Evolutionary conservation across 2,329 filamentous ascomycete genomes (phyloP), one percentile per base, ranked within the genome.

Genomic region (Verticillium longisporum): DNA sequence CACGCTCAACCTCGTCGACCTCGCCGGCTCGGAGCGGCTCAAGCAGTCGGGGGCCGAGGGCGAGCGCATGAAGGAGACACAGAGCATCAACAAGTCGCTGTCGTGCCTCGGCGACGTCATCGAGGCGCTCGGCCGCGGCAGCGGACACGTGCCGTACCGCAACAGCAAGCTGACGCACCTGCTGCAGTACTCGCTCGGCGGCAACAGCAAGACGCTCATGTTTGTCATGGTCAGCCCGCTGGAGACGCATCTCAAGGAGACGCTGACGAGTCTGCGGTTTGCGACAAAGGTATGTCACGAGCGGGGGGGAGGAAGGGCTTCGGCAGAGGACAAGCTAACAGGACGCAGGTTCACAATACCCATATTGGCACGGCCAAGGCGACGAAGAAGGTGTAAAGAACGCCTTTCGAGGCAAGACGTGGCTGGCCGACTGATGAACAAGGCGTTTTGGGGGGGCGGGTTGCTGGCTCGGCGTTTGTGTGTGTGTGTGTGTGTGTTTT

Each of bases 191-290:
- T 97, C 92, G 3, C 80, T 99, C 7, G 94, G 95, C 4, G 95
- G 95, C 15, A 97, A 97, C 74, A 95, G 90, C 68, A 96, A 97
- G 78, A 99, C 95, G 0, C 88, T 99, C 69, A 99, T 99, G 95
- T 97, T 99, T 74, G 92, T 98, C 73, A 98, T 98, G 93, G 90
- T 97, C 61, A 95, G 90, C 68, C 95, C 95, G 37, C 79, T 98
- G 62, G 91, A 96, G 77, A 90, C 88, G 6, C 95, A 98, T 77
- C 80, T 97, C 66, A 90, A 89, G 70, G 95, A 99, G 80, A 97
- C 93, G 3, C 80, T 97, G 72, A 97, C 93, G 55, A 97, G 92
- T 80, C 81, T 99, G 74, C 89, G 95, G 70, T 99, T 99, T 75
- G 95, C 95, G 15, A 96, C 91, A 37, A 98, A 97, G 83, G 92